Evolutionary conservation across 2,329 filamentous ascomycete genomes (phyloP).

Genomic region (Colletotrichum cuscutae): DNA sequence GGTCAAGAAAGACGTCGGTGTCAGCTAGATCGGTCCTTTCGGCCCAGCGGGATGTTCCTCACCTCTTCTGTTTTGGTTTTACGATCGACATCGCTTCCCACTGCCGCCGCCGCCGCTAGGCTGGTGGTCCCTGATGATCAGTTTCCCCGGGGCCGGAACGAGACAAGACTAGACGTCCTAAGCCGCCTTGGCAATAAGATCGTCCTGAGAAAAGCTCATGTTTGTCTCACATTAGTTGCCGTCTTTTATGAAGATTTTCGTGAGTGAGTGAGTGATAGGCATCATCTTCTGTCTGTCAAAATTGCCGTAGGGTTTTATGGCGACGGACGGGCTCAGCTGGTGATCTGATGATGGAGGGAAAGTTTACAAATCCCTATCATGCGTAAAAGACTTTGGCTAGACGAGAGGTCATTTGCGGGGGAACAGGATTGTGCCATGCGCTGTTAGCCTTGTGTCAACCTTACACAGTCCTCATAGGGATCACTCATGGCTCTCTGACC

Average conservation of each 20-base stretch:
- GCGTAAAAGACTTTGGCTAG: too few relatives aligned
- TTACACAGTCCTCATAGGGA: neutral
- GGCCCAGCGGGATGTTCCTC: neutral
- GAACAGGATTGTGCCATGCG: neutral
- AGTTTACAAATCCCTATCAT: too few relatives aligned
- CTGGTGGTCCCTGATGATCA: neutral
- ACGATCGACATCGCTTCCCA: neutral
- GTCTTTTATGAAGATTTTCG: neutral
- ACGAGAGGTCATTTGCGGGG: neutral
- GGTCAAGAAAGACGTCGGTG: too few relatives aligned
- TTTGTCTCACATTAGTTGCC: neutral
- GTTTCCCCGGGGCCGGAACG: neutral
- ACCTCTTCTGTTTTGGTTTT: neutral
- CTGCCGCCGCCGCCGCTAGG: neutral
- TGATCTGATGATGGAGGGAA: too few relatives aligned
- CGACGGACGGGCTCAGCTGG: too few relatives aligned
- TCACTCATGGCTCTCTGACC: neutral
- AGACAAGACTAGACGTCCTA: neutral
- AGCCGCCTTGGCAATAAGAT: neutral
- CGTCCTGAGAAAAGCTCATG: neutral
- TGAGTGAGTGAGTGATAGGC: too few relatives aligned
- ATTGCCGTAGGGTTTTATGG: too few relatives aligned
- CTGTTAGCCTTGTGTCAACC: neutral
- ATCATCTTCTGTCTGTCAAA: too few relatives aligned
- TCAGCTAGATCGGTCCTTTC: neutral